Percentiles rank a stretch among this genome's conserved stretches.
Conservation (phyloP, 768 basidiomycete species). For the Pholiota microspora region DNA sequence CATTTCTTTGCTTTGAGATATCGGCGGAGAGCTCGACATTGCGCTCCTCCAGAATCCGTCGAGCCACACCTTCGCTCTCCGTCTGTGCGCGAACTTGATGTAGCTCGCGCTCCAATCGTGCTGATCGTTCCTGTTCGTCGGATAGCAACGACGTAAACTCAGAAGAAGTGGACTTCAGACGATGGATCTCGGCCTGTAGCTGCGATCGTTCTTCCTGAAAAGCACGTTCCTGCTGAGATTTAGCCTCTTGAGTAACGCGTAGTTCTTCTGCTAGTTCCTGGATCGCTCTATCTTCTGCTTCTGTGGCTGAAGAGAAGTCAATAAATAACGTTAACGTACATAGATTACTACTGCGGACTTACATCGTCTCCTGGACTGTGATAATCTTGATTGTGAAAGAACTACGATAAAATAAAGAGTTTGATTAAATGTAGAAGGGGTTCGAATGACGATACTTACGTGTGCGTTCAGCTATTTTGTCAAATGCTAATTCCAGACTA, state of each 20-base stretch:
- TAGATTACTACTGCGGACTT: conserved; percentile 27
- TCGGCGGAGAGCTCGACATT: conserved; percentile 56
- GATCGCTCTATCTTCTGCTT: conserved; percentile 74
- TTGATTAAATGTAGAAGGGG: conserved; percentile 5
- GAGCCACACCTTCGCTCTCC: conserved; percentile 60
- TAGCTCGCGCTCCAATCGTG: conserved; percentile 62
- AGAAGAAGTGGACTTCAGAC: conserved; percentile 44
- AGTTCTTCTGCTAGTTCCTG: conserved; percentile 73
- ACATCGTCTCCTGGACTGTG: conserved; percentile 71
- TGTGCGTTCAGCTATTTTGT: conserved; percentile 82
- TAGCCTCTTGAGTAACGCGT: conserved; percentile 54
- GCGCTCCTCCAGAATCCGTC: conserved; percentile 63
- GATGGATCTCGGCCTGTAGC: conserved; percentile 55
- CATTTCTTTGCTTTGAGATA: conserved; percentile 51
- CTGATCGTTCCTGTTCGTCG: conserved; percentile 50
- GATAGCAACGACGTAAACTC: conserved; percentile 35
- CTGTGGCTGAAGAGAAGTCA: conserved; percentile 46
- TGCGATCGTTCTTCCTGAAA: conserved; percentile 58
- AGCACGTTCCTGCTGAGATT: conserved; percentile 50
- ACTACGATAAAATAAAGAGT: conserved; percentile 41
- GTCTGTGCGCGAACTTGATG: conserved; percentile 59
- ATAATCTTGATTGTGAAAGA: conserved; percentile 70
- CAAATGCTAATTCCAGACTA: conserved; percentile 74
- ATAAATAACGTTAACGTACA: background rate
- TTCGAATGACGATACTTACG: conserved; percentile 42